Base-by-base conservation (phyloP, 345 rosid species). In the Populus simonii region DNA sequence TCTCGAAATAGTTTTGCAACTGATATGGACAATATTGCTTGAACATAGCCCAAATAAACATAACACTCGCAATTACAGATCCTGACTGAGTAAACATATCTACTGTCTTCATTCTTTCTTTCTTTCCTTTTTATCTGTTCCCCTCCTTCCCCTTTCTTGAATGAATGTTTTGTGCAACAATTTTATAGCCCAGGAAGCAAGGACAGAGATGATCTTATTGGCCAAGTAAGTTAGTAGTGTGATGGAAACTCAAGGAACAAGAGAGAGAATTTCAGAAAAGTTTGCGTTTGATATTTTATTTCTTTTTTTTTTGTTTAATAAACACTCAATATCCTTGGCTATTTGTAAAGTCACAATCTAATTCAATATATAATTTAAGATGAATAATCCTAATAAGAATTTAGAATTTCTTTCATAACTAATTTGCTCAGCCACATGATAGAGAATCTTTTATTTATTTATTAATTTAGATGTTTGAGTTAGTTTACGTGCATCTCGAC, bases 401-500 rank as follows among this genome's bases (percentile, higher is more conserved):
- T 39, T 39, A 39, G 10, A 39, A 8, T 1, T 39, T 8, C 10
- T 39, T 39, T 39, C 9, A 8, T 8, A 39, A 8, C 45, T 41
- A 41, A 9, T 41, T 41, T 41, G 2, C 2, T 41, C 12, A 0
- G 12, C 12, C 12, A 41, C 3, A 9, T 9, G 12, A 39, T 39
- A 39, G 4, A 5, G 7, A 7, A 5, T 5, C 1, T 36, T 6
- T 36, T 36, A 5, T 6, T 36, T 27, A 27, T 27, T 36, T 27
- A 36, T 6, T 36, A 36, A 36, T 1, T 5, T 36, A 8, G 5
- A 4, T 35, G 6, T 35, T 0, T 35, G 39, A 1, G 38, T 0
- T 7, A 6, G 6, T 1, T 39, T 38, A 2, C 0, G 2, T 0
- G 0, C 7, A 38, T 7, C 9, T 38, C 0, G 0, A 8, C 10